Base-by-base conservation (phyloP, 176 grass and related monocot species). In the Otatea glauca region DNA sequence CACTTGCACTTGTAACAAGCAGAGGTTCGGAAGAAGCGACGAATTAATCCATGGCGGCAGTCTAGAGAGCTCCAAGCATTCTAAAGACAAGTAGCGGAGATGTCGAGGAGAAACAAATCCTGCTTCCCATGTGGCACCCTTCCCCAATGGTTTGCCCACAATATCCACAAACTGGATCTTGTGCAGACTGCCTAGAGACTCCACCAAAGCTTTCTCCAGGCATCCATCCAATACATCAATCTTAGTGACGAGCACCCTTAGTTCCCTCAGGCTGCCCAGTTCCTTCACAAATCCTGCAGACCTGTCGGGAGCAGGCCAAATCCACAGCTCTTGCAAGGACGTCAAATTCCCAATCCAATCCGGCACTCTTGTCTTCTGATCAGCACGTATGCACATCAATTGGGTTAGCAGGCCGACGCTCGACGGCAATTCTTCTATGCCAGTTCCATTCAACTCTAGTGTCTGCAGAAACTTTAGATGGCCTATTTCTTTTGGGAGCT, bases 401-500 rank as follows among this genome's bases (percentile, higher is more conserved):
- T 47, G 14, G 6, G 3, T 21, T 21, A 76, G 5, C 0, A 4
- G 2, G 0, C 49, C 4, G 3, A 75, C 3, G 9, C 4, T 56
- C 5, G 4, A 0, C 0, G 68, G 68, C 21, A 71, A 9, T 25
- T 71, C 41, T 3, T 14, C 17, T 9, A 68, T n/a, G 0, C 8
- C 21, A 23, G 55, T 59, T 59, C 21, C 8, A 0, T 0, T 0
- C 21, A 59, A n/a, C 7, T 35, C 20, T 9, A 81, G 16, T 7
- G 78, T 51, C 34, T 81, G 37, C 10, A 81, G 47, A 45, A 25
- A 50, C 65, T 25, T 17, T 1, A 81, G 62, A 18, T n/a, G 0
- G 9, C 62, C 66, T 7, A 81, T 54, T 27, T 81, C 17, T 35
- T 37, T 15, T 32, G 78, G 78, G 78, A 81, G 61, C 20, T 20